A percentile compares a stretch with the other conserved stretches of the same genome.
Conservation (phyloP, 2,329 filamentous ascomycete species). For the Tolypocladium endophyticum region DNA sequence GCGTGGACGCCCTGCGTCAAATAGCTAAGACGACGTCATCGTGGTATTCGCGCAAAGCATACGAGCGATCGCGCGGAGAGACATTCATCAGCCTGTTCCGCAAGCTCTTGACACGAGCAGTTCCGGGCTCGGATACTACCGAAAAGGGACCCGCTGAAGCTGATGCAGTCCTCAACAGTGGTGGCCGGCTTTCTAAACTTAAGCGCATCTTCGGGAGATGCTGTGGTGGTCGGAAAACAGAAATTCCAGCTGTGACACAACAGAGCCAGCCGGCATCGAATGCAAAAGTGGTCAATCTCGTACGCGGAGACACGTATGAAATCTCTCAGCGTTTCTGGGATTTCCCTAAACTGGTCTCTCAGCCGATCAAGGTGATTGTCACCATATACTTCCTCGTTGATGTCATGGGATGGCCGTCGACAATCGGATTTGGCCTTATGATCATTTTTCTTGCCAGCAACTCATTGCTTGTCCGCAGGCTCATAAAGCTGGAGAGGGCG, state of each 20-base stretch:
- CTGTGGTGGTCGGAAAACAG: conserved; percentile 11
- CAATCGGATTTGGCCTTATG: conserved; percentile 62
- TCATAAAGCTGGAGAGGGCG: conserved; percentile 59
- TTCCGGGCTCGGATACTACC: conserved; percentile 25
- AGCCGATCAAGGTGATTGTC: conserved; percentile 66
- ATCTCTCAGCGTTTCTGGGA: conserved; percentile 84
- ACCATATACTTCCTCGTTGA: conserved; percentile 54
- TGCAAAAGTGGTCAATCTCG: conserved; percentile 82
- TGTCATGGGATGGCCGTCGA: conserved; percentile 70
- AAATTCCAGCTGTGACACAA: neutral
- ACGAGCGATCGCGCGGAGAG: conserved; percentile 76
- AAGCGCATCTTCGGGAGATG: conserved; percentile 8
- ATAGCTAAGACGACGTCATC: conserved; percentile 30
- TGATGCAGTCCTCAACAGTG: conserved; percentile 1
- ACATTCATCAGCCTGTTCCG: conserved; percentile 26
- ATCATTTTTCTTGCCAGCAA: conserved; percentile 61
- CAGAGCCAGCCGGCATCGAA: conserved; percentile 57
- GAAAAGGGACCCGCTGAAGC: conserved; percentile 19
- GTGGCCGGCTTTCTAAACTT: neutral
- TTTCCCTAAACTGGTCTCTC: conserved; percentile 62
- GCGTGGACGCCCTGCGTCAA: conserved; percentile 21
- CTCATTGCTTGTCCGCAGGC: conserved; percentile 50
- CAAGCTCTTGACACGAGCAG: conserved; percentile 26
- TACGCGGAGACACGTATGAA: conserved; percentile 74
- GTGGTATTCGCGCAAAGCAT: conserved; percentile 77